Conservation (phyloP, 1,284 basidiomycete species). For the Fomitopsis palustris region DNA sequence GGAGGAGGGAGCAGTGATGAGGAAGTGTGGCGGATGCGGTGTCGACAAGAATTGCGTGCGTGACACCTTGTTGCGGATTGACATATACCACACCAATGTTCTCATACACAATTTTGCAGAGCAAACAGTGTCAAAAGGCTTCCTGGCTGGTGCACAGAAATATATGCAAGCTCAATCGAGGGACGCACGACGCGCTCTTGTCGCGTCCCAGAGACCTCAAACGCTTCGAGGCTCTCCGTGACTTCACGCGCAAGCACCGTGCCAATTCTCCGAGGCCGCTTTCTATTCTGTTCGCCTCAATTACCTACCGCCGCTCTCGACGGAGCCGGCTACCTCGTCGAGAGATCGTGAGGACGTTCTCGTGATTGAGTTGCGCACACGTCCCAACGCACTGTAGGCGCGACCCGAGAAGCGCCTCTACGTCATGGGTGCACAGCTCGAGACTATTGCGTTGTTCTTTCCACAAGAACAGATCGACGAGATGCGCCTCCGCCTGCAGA, state of each 20-base stretch:
- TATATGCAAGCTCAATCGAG: not conserved
- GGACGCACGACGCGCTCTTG: not conserved
- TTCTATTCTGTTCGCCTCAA: not conserved
- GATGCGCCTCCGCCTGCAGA: not conserved
- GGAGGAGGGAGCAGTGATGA: not conserved
- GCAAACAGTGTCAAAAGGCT: not conserved
- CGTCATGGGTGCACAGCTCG: not conserved
- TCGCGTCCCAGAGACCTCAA: not conserved
- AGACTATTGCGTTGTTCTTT: not conserved
- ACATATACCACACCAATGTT: not conserved
- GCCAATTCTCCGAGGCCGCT: not conserved
- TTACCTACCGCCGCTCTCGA: not conserved
- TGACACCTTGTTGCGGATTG: not conserved
- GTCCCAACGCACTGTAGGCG: not conserved
- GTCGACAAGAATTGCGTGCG: not conserved
- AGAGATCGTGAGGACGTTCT: not conserved
- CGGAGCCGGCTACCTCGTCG: not conserved
- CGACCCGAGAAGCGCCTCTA: not conserved
- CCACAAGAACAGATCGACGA: not conserved
- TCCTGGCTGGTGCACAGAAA: not conserved
- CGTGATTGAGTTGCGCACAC: not conserved
- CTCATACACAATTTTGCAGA: not conserved
- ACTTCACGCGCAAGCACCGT: not conserved
- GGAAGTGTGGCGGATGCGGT: not conserved
- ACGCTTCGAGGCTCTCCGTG: not conserved